These are phyloP conservation scores for Ceratobasidium sp. DNA, from an alignment of 1,284 basidiomycete species.

Conservation along the genomic window DNA sequence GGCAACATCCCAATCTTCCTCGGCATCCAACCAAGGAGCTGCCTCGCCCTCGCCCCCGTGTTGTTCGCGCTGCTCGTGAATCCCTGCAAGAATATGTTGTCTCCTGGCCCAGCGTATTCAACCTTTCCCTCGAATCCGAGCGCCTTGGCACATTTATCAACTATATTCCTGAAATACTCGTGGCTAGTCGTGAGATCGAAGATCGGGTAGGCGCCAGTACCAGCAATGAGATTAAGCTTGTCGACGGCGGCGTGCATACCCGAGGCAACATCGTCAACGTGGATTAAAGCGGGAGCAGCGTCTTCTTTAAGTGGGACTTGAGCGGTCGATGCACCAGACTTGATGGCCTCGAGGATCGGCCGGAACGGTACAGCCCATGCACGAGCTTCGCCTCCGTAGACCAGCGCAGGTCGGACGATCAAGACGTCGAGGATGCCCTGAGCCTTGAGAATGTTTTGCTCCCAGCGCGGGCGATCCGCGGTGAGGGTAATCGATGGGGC, in stretches of 20 bases:
- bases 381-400: slow-evolving; percentile 9
- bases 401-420: slow-evolving; percentile 8
- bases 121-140: slow-evolving; percentile 10
- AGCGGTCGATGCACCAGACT: background rate
- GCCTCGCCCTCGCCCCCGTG: background rate
- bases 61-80: background rate
- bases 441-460: background rate
- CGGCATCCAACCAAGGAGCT: background rate
- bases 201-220: background rate
- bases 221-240: slow-evolving; percentile 5
- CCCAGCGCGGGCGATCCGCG: background rate
- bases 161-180: slow-evolving; percentile 3
- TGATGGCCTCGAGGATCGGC: background rate
- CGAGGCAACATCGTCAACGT: slow-evolving; percentile 4
- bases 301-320: background rate
- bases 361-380: background rate
- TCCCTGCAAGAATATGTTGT: background rate
- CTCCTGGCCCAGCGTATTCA: background rate
- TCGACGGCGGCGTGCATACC: background rate
- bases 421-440: slow-evolving; percentile 24
- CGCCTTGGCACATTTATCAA: background rate
- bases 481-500: background rate
- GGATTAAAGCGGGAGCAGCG: background rate
- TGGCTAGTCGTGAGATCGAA: background rate
- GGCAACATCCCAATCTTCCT: background rate